Percentiles rank a stretch among this genome's conserved stretches.
Conservation (phyloP, 2,329 filamentous ascomycete species). For the Dothiorella sarmentorum region DNA sequence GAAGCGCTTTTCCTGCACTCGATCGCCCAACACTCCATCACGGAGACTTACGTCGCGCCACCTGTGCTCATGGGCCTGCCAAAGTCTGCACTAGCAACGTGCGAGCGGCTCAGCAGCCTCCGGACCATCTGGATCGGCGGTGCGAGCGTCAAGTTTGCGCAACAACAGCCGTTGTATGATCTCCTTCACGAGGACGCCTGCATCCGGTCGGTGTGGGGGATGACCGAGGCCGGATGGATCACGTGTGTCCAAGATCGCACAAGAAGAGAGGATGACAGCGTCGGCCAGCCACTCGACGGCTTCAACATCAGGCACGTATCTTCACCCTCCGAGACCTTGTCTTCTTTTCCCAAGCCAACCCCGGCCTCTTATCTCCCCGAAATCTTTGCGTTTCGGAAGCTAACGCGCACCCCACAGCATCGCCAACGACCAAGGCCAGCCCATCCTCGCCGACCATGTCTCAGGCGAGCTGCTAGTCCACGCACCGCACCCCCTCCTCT, state of each 20-base stretch:
- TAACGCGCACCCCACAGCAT: not conserved
- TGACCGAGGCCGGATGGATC: slow-evolving; percentile 51
- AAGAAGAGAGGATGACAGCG: slow-evolving; percentile 15
- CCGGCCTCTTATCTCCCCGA: not conserved
- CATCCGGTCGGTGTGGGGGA: slow-evolving; percentile 52
- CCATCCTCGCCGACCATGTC: not conserved
- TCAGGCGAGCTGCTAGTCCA: not conserved
- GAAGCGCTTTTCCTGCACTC: slow-evolving; percentile 39
- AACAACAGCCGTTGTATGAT: slow-evolving; percentile 37
- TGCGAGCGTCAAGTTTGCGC: slow-evolving; percentile 28
- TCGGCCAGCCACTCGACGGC: slow-evolving; percentile 6
- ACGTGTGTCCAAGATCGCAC: slow-evolving; percentile 20
- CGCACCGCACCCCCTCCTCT: slow-evolving; percentile 6
- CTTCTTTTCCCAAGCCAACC: not conserved
- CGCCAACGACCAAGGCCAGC: not conserved
- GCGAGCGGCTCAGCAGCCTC: slow-evolving; percentile 41
- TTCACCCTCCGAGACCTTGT: too few species aligned
- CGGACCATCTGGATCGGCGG: slow-evolving; percentile 48
- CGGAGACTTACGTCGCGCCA: slow-evolving; percentile 48
- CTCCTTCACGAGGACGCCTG: slow-evolving; percentile 41
- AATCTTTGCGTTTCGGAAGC: not conserved
- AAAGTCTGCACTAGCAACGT: slow-evolving; percentile 29
- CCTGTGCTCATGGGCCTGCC: slow-evolving; percentile 38
- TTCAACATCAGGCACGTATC: slow-evolving; percentile 12
- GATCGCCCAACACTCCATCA: slow-evolving; percentile 43